Conservation (phyloP, 495 filamentous ascomycete species). For the Lophiostoma macrostomum region DNA sequence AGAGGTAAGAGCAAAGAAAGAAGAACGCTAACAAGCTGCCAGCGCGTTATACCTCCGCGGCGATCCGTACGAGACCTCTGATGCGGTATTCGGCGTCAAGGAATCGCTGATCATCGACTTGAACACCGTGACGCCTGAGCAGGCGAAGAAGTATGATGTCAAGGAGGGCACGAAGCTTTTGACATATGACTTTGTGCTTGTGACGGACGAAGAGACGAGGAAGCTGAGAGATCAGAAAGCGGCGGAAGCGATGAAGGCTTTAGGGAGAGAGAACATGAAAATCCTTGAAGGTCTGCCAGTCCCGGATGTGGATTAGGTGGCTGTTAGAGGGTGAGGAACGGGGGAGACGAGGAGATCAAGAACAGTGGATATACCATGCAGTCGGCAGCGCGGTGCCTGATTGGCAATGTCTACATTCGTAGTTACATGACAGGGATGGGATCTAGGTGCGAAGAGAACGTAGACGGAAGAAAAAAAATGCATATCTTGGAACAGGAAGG, state of each 20-base stretch:
- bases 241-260: constrained; percentile 62
- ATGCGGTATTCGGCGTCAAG: constrained; percentile 94
- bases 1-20: no score
- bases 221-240: constrained; percentile 69
- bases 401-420: no score
- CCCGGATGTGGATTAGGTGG: constrained; percentile 65
- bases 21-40: no score
- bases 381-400: no score
- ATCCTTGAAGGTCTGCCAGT: constrained; percentile 80
- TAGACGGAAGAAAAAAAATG: no score
- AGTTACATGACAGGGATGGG: no score
- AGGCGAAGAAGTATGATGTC: constrained; percentile 58
- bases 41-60: constrained; percentile 78
- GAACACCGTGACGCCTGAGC: constrained; percentile 57
- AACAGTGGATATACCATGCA: no score
- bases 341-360: no score
- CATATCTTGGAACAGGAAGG: no score
- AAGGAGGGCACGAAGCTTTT: constrained; percentile 54
- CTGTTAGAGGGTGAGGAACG: no score
- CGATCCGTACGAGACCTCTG: constrained; percentile 85
- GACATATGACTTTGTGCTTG: constrained; percentile 71
- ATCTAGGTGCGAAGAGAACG: no score
- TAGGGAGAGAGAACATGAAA: constrained; percentile 69
- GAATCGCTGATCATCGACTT: constrained; percentile 74
- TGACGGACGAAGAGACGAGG: constrained; percentile 66